Evolutionary conservation across 2,329 filamentous ascomycete genomes (phyloP).

Genomic region (Ilyonectria mors-panacis): DNA sequence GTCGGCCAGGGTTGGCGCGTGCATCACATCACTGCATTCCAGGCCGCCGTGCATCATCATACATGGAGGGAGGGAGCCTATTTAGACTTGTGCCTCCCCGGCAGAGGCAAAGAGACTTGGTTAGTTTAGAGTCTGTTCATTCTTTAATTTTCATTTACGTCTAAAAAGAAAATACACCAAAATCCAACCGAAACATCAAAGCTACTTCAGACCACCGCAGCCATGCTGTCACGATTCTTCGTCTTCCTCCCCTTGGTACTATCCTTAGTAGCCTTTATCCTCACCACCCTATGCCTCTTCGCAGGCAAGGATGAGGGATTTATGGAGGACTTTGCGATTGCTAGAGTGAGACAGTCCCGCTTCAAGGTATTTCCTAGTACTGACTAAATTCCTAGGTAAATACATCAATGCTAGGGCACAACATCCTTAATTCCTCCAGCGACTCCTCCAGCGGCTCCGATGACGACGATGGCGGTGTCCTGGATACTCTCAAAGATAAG

Average conservation of each 20-base stretch:
- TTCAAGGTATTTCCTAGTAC: not conserved
- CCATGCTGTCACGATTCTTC: conserved; percentile 48
- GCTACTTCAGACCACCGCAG: not conserved
- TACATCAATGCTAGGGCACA: conserved; percentile 56
- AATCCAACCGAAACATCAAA: not conserved
- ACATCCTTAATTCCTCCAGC: conserved; percentile 47
- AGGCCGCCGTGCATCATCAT: conserved; percentile 2
- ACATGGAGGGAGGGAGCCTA: not conserved
- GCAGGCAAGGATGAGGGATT: conserved; percentile 58
- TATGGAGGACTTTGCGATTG: conserved; percentile 60
- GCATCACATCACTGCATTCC: not conserved
- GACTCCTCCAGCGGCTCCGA: conserved; percentile 38
- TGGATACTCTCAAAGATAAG: conserved; percentile 50
- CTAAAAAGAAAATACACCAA: not conserved
- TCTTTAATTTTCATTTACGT: not conserved
- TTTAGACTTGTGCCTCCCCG: not conserved
- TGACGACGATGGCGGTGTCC: conserved; percentile 45
- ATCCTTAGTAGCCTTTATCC: conserved; percentile 56
- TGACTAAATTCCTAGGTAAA: conserved; percentile 51
- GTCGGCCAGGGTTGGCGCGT: not conserved
- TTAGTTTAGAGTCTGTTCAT: not conserved
- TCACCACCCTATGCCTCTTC: conserved; percentile 58
- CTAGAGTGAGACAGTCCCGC: conserved; percentile 51
- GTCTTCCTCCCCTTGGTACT: conserved; percentile 56
- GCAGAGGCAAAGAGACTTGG: not conserved